Percentiles rank a stretch among this genome's conserved stretches.
phyloP scores from a whole-genome alignment of 2,329 filamentous ascomycete species.

The Rutstroemia sp. region DNA sequence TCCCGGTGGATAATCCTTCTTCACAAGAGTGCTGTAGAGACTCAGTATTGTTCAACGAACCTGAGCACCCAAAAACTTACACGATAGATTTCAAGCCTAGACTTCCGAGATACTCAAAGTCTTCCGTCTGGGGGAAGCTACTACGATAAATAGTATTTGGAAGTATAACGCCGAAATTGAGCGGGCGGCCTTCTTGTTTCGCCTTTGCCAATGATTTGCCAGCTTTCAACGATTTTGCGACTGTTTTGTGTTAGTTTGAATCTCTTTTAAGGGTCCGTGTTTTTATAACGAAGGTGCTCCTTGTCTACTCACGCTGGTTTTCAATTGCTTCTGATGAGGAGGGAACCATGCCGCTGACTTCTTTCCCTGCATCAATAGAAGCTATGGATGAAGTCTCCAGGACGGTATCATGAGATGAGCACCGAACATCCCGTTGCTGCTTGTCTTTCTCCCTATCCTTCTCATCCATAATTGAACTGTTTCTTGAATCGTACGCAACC shows the following conservation, averaged over 20 bases:
- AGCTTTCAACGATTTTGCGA: slow-evolving; percentile 11
- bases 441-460: slow-evolving; percentile 11
- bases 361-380: slow-evolving; percentile 14
- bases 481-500: slow-evolving; percentile 5
- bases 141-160: slow-evolving; percentile 68
- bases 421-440: slow-evolving; percentile 1
- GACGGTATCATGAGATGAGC: slow-evolving; percentile 3
- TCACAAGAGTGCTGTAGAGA: slow-evolving; percentile 49
- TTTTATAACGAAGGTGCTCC: neutral
- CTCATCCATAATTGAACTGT: slow-evolving; percentile 7
- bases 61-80: slow-evolving; percentile 38
- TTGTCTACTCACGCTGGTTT: slow-evolving; percentile 15
- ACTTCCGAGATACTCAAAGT: slow-evolving; percentile 61
- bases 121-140: slow-evolving; percentile 65
- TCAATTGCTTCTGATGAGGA: slow-evolving; percentile 13
- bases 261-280: no score
- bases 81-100: slow-evolving; percentile 74
- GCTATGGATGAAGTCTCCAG: slow-evolving; percentile 5
- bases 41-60: slow-evolving; percentile 10
- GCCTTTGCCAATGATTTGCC: slow-evolving; percentile 12
- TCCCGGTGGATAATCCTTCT: slow-evolving; percentile 49
- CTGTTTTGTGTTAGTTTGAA: slow-evolving; percentile 12
- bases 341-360: slow-evolving; percentile 13
- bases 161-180: slow-evolving; percentile 71
- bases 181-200: slow-evolving; percentile 35